phyloP scores from a whole-genome alignment of 2,329 filamentous ascomycete species.

The Hypoxylon sp. region DNA sequence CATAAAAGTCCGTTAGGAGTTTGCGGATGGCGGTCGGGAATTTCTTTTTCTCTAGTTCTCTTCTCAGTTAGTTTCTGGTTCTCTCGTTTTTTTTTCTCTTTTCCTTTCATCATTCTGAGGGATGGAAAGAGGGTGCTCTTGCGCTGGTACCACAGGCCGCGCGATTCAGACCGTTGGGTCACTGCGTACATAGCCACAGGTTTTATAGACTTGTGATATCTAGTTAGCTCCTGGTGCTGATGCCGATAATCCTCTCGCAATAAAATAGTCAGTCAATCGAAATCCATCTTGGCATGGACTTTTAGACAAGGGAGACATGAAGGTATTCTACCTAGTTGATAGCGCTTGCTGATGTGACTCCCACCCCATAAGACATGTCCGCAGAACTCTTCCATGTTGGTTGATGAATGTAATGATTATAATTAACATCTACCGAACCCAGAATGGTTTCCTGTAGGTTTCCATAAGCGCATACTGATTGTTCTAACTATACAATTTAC shows the following conservation, averaged over 20 bases:
- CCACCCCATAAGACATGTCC: no score
- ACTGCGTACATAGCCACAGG: no score
- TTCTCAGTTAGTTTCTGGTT: conserved; percentile 2
- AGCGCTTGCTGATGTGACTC: no score
- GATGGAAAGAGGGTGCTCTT: background rate
- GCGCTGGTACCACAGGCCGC: background rate
- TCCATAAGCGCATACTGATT: background rate
- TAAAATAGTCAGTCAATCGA: no score
- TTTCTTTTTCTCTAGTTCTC: conserved; percentile 3
- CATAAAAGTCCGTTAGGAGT: conserved; percentile 35
- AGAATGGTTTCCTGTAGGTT: no score
- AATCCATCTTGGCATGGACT: no score
- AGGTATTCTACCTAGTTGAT: no score
- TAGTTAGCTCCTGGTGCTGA: no score
- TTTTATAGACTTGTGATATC: no score
- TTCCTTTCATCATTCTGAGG: conserved; percentile 14
- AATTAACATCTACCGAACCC: background rate
- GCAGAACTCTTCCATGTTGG: no score
- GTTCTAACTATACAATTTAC: conserved; percentile 38
- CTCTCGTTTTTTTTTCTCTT: conserved; percentile 1
- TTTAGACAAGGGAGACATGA: no score
- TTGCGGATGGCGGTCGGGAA: conserved; percentile 25
- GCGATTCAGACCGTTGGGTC: background rate
- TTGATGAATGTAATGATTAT: conserved; percentile 4
- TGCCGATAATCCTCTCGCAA: no score